phyloP scores from a whole-genome alignment of 805 yeast species.

The Brettanomyces anomalus region DNA sequence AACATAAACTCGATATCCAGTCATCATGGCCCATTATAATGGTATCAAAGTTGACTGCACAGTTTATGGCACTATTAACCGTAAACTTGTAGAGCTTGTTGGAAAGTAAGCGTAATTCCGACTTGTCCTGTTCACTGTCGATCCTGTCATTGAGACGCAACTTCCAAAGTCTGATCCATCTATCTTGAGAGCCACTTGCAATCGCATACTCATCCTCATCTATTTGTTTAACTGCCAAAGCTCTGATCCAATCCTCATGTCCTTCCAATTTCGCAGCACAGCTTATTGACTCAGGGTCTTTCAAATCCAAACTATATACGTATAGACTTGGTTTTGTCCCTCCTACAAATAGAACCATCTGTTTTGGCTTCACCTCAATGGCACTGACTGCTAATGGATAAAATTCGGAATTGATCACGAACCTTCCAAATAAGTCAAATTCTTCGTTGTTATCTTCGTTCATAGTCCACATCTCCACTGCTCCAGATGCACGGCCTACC shows the following conservation, averaged over 20 bases:
- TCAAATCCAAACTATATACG: slow-evolving; percentile 38
- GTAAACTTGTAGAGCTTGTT: slow-evolving; percentile 65
- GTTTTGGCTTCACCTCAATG: slow-evolving; percentile 22
- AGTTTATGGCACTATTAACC: slow-evolving; percentile 16
- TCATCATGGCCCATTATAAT: slow-evolving; percentile 97
- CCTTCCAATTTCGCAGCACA: slow-evolving; percentile 62
- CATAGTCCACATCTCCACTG: slow-evolving; percentile 42
- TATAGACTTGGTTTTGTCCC: slow-evolving; percentile 54
- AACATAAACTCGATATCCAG: slow-evolving; percentile 80
- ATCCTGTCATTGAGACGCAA: slow-evolving; percentile 46
- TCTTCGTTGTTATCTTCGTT: slow-evolving; percentile 9
- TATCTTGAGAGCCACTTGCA: slow-evolving; percentile 90
- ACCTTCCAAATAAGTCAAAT: slow-evolving; percentile 21
- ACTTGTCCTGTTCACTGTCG: slow-evolving; percentile 45
- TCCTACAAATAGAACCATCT: slow-evolving; percentile 55
- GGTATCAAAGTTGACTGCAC: slow-evolving; percentile 75
- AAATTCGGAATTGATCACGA: slow-evolving; percentile 36
- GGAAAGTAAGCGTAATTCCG: slow-evolving; percentile 45
- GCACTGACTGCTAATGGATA: slow-evolving; percentile 36
- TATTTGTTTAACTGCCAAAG: slow-evolving; percentile 49
- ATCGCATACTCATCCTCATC: slow-evolving; percentile 42
- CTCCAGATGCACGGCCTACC: slow-evolving; percentile 61
- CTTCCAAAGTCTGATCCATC: slow-evolving; percentile 88
- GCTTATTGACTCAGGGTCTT: slow-evolving; percentile 9
- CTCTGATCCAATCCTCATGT: slow-evolving; percentile 94